A percentile compares a stretch with the other conserved stretches of the same genome.
phyloP scores from a whole-genome alignment of 2,329 filamentous ascomycete genomes.

The Pseudopyricularia javanii region DNA sequence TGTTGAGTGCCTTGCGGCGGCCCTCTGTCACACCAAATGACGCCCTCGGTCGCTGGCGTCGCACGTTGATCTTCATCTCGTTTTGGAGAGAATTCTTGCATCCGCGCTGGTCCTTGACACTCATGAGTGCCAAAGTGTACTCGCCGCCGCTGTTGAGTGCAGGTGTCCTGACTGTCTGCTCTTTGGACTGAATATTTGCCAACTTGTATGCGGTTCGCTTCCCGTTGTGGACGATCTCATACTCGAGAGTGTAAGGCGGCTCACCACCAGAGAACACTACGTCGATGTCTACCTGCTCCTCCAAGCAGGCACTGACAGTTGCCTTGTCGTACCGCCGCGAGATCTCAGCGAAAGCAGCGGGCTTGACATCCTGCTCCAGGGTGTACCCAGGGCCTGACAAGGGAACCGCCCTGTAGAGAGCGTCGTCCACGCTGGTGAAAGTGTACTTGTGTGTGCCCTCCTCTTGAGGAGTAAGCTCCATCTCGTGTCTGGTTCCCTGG shows the following conservation, averaged over 20 bases:
- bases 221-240: slow-evolving; percentile 83
- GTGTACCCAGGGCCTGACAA: slow-evolving; percentile 49
- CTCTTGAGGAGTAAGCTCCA: slow-evolving; percentile 69
- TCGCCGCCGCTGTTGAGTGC: slow-evolving; percentile 71
- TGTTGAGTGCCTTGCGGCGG: slow-evolving; percentile 58
- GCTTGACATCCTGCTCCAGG: slow-evolving; percentile 84
- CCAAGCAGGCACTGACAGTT: slow-evolving; percentile 63
- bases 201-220: slow-evolving; percentile 62
- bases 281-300: slow-evolving; percentile 64
- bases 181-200: slow-evolving; percentile 47
- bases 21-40: slow-evolving; percentile 79
- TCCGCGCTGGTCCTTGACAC: slow-evolving; percentile 72
- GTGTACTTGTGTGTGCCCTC: slow-evolving; percentile 81
- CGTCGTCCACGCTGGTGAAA: slow-evolving; percentile 71
- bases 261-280: slow-evolving; percentile 64
- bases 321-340: slow-evolving; percentile 31
- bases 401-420: slow-evolving; percentile 59
- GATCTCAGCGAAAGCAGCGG: slow-evolving; percentile 71
- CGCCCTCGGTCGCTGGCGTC: slow-evolving; percentile 76
- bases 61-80: slow-evolving; percentile 73
- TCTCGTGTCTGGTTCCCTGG: slow-evolving; percentile 64
- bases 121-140: slow-evolving; percentile 76
- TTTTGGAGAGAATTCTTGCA: slow-evolving; percentile 82
- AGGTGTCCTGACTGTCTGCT: slow-evolving; percentile 64
- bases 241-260: slow-evolving; percentile 78